phyloP scores from a whole-genome alignment of 768 basidiomycete species.

The Lentinula edodes region DNA sequence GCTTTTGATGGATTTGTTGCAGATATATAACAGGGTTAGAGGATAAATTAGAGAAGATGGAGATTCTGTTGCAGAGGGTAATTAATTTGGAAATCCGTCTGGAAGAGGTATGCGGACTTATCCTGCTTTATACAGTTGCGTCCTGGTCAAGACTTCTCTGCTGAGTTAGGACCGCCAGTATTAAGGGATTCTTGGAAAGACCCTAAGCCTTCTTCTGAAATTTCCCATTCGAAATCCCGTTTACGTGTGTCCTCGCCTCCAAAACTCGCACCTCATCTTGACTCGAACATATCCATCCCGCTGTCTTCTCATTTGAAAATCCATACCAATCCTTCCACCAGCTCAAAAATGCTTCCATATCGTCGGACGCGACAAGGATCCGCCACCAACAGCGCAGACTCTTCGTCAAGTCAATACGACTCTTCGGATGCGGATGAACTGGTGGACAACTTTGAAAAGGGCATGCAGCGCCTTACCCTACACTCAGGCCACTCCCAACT shows the following conservation, averaged over 20 bases:
- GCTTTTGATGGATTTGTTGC: slow-evolving; percentile 1
- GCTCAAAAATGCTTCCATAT: background rate
- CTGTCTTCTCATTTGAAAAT: background rate
- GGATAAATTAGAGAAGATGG: slow-evolving; percentile 52
- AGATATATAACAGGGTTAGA: slow-evolving; percentile 59
- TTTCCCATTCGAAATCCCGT: slow-evolving; percentile 17
- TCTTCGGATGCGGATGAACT: slow-evolving; percentile 29
- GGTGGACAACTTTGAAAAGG: slow-evolving; percentile 22
- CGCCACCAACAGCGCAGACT: background rate
- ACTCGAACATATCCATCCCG: background rate
- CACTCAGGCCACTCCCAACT: background rate
- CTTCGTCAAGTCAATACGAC: background rate
- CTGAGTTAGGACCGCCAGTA: slow-evolving; percentile 58
- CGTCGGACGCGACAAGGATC: background rate
- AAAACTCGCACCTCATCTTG: slow-evolving; percentile 2
- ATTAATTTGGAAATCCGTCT: slow-evolving; percentile 7
- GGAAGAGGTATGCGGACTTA: background rate
- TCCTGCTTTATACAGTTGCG: slow-evolving; percentile 36
- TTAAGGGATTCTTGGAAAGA: slow-evolving; percentile 60
- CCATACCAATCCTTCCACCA: background rate
- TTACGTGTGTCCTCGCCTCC: slow-evolving; percentile 5
- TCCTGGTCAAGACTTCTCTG: slow-evolving; percentile 56
- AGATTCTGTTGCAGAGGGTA: slow-evolving; percentile 48
- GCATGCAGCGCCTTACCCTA: slow-evolving; percentile 16
- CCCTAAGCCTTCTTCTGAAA: slow-evolving; percentile 8